Conservation (phyloP, 495 filamentous ascomycete genomes). For the Hypoxylon fragiforme region DNA sequence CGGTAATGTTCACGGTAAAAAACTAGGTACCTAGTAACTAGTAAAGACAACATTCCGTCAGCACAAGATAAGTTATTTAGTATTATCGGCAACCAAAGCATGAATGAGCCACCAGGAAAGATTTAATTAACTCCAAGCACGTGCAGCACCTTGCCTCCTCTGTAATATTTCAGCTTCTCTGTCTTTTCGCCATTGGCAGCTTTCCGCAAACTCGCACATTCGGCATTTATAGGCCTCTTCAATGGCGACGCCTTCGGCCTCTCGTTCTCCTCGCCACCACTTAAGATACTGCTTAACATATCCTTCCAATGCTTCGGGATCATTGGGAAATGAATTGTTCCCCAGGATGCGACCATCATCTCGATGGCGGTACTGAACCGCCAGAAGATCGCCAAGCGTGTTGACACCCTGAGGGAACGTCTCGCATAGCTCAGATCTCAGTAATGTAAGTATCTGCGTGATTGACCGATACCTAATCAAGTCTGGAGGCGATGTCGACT, state of each 20-base stretch:
- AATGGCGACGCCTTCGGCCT: slow-evolving; percentile 77
- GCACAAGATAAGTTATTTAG: no score
- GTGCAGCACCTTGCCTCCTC: slow-evolving; percentile 18
- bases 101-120: neutral
- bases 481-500: slow-evolving; percentile 45
- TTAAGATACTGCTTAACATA: slow-evolving; percentile 72
- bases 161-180: slow-evolving; percentile 39
- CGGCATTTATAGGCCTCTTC: slow-evolving; percentile 91
- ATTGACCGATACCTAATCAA: slow-evolving; percentile 47
- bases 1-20: no score
- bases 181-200: slow-evolving; percentile 56
- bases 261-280: slow-evolving; percentile 86
- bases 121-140: neutral
- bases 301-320: slow-evolving; percentile 59
- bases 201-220: slow-evolving; percentile 58
- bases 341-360: slow-evolving; percentile 63
- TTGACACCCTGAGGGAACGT: slow-evolving; percentile 57
- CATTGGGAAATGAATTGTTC: slow-evolving; percentile 68
- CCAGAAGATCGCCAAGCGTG: slow-evolving; percentile 59
- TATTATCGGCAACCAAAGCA: slow-evolving; percentile 18
- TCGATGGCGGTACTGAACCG: slow-evolving; percentile 64
- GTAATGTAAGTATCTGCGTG: slow-evolving; percentile 42
- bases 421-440: slow-evolving; percentile 53
- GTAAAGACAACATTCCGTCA: no score
- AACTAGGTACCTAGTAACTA: no score